Evolutionary conservation across 495 filamentous ascomycete genomes (phyloP).

Genomic region (Collariella sp.): DNA sequence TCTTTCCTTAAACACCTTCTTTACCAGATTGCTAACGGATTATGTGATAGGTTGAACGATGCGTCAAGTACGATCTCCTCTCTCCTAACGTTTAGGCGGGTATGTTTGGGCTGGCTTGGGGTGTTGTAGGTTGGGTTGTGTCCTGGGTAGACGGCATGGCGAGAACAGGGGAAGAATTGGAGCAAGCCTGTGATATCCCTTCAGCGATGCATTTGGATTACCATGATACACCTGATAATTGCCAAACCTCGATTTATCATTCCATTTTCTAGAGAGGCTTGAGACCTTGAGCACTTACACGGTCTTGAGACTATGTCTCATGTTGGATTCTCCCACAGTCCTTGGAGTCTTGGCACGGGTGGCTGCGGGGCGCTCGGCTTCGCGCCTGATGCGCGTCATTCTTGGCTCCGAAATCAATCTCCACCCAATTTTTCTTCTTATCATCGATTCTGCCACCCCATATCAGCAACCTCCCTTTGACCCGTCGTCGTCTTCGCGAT

Average conservation of each 20-base stretch:
- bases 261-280: no score
- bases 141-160: no score
- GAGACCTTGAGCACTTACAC: no score
- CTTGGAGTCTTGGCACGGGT: neutral
- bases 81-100: conserved; percentile 63
- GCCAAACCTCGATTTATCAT: no score
- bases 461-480: neutral
- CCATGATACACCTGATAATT: neutral
- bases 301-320: no score
- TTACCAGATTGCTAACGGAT: conserved; percentile 15
- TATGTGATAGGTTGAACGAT: conserved; percentile 51
- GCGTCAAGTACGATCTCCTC: conserved; percentile 75
- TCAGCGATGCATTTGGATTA: neutral
- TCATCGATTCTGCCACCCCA: neutral
- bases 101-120: no score
- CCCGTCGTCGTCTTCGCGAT: neutral
- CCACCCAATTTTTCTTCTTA: conserved; percentile 14
- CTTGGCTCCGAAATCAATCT: conserved; percentile 3
- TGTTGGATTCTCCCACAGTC: no score
- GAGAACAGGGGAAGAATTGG: neutral
- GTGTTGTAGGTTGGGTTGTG: no score
- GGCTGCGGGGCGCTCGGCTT: conserved; percentile 3
- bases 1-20: neutral
- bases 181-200: neutral
- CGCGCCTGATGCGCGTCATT: conserved; percentile 13